These are phyloP conservation scores for Cenchrus purpureus DNA, from an alignment of 176 grass and related monocot species.

Conservation along the genomic window DNA sequence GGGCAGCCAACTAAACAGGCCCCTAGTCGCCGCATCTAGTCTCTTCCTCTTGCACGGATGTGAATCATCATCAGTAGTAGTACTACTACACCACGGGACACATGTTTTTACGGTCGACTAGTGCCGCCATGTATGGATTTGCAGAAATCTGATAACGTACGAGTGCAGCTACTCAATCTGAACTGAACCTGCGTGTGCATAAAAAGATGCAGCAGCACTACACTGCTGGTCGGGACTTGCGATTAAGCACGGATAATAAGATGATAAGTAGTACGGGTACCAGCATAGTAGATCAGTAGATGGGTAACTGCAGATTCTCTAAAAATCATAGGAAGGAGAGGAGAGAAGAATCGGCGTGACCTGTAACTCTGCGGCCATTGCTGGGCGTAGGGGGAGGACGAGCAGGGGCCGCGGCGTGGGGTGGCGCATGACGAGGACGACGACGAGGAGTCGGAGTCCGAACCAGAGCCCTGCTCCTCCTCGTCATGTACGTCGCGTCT, in stretches of 20 bases:
- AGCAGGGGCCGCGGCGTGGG: slow-evolving; percentile 25
- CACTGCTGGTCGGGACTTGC: not conserved
- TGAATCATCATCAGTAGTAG: not conserved
- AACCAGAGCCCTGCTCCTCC: not conserved
- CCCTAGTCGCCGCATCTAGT: not conserved
- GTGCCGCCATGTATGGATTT: not conserved
- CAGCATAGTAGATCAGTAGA: not conserved
- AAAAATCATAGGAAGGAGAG: not conserved
- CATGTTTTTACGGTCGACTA: slow-evolving; percentile 1
- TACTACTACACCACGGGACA: not conserved
- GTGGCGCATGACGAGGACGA: slow-evolving; percentile 60
- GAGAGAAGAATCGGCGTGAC: slow-evolving; percentile 34
- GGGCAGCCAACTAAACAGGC: too few species aligned
- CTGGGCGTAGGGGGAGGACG: slow-evolving; percentile 60
- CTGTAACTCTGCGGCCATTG: slow-evolving; percentile 98
- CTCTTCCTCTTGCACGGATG: not conserved
- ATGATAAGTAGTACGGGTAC: not conserved
- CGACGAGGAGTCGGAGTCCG: slow-evolving; percentile 38
- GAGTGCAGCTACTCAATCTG: not conserved
- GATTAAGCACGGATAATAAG: not conserved
- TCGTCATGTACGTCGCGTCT: not conserved
- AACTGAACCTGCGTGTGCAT: not conserved
- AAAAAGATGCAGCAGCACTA: not conserved
- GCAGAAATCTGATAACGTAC: not conserved
- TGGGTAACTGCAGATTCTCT: not conserved